Conservation (phyloP, 2,329 filamentous ascomycete species). For the Pseudogymnoascus sp. region DNA sequence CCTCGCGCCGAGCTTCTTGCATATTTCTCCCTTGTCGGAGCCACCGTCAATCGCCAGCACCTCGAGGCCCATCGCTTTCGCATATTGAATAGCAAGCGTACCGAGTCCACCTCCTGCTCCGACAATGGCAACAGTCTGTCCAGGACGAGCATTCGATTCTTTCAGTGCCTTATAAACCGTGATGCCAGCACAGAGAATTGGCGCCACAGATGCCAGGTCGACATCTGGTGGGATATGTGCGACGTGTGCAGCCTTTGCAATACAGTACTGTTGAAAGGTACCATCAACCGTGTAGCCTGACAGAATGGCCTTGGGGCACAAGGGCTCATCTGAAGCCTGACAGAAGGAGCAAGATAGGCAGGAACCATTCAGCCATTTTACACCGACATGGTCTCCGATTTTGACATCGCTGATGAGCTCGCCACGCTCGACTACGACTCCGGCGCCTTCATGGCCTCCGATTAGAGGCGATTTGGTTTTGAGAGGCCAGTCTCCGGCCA, state of each 20-base stretch:
- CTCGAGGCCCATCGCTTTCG: conserved; percentile 78
- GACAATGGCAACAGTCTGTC: conserved; percentile 74
- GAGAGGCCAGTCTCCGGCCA: conserved; percentile 86
- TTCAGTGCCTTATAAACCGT: conserved; percentile 90
- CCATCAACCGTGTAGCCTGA: conserved; percentile 93
- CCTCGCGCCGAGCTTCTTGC: conserved; percentile 59
- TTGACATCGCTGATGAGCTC: conserved; percentile 68
- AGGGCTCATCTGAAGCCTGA: conserved; percentile 69
- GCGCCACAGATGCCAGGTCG: conserved; percentile 67
- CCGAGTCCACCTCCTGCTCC: conserved; percentile 81
- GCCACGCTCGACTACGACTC: conserved; percentile 73
- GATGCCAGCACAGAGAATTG: conserved; percentile 76
- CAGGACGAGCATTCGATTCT: conserved; percentile 65
- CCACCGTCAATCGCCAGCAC: conserved; percentile 77
- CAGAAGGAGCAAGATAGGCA: conserved; percentile 82
- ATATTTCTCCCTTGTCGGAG: conserved; percentile 68
- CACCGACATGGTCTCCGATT: conserved; percentile 76
- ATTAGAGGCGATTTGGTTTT: conserved; percentile 75
- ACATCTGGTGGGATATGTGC: conserved; percentile 72
- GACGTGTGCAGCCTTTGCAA: conserved; percentile 79
- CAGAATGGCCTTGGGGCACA: conserved; percentile 66
- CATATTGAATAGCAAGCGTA: conserved; percentile 75
- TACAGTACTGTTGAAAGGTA: conserved; percentile 84
- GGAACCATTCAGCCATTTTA: conserved; percentile 89
- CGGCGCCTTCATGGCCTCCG: conserved; percentile 73